Evolutionary conservation across 2,329 filamentous ascomycete genomes (phyloP), one percentile per base, ranked within the genome.

Genomic region (Cryphonectria parasitica): DNA sequence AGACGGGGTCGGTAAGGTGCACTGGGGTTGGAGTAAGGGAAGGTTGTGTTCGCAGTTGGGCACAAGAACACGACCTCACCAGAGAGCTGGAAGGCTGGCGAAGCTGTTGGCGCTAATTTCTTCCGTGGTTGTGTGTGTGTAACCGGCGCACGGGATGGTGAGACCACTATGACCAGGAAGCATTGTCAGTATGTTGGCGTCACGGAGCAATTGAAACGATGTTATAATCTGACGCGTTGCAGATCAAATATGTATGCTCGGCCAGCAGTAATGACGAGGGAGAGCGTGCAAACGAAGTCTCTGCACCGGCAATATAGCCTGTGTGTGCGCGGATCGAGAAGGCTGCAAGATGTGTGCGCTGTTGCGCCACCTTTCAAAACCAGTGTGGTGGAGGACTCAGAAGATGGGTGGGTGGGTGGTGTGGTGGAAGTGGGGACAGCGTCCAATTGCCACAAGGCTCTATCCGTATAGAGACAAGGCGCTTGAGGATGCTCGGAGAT

Each of bases 401-500:
- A 22, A 60, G 56, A 17, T 39, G 19, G 13, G 58, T 22, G 34
- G 17, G 31, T n/a, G 34, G 56, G 34, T 34, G 34, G 34, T 34
- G 34, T 60, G 60, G 34, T 60, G 60, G 17, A 39, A 31, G 64
- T 66, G 49, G 17, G 17, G 43, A 54, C 36, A 13, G 36, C 17
- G 28, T n/a, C 28, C 31, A 28, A 54, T 17, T 58, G 54, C 65
- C 34, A 36, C 17, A 22, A 36, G 60, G 13, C 17, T 61, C 31
- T 56, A 28, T 25, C 15, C 28, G 25, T 34, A 36, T 61, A 31
- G 28, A 52, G 31, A 52, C 15, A 34, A 34, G 66, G 61, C 60
- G 52, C 68, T 28, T 67, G 54, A 43, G 36, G 61, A 68, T 49
- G 69, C 58, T 71, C 71, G 71, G 71, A 67, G 66, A 72, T 72